A percentile compares a stretch with the other conserved stretches of the same genome.
Conservation (phyloP, 345 rosid species). For the Dipteronia sinensis region DNA sequence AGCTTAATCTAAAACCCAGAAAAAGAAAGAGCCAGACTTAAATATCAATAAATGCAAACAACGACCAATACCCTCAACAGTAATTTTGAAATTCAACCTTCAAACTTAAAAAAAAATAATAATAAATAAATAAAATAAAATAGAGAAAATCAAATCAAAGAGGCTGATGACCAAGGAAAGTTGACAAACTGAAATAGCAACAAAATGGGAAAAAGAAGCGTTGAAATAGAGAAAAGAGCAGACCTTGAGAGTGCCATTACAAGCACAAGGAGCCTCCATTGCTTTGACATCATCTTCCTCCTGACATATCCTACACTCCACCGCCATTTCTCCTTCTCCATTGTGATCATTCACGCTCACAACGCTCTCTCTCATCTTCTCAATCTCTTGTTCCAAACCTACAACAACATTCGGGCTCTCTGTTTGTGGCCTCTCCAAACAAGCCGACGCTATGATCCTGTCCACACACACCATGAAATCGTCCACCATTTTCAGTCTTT, state of each 20-base stretch:
- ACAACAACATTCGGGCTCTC: neutral
- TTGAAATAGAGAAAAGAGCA: neutral
- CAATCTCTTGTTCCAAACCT: conserved; percentile 4
- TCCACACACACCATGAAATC: conserved; percentile 52
- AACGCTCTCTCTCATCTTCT: conserved; percentile 11
- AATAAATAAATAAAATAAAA: neutral
- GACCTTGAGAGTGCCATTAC: conserved; percentile 73
- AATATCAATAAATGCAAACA: conserved; percentile 20
- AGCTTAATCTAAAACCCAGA: neutral
- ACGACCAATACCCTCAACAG: conserved; percentile 7
- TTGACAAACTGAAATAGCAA: neutral
- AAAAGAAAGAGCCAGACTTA: neutral
- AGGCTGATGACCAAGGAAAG: neutral
- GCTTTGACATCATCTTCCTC: conserved; percentile 50
- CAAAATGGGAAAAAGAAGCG: neutral
- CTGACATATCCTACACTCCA: conserved; percentile 74
- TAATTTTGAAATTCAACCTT: conserved; percentile 4
- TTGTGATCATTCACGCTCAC: conserved; percentile 8
- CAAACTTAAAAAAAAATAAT: neutral
- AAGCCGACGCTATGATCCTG: conserved; percentile 39
- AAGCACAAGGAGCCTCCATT: conserved; percentile 71
- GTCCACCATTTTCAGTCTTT: conserved; percentile 36
- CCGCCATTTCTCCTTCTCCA: conserved; percentile 23
- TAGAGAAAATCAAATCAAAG: neutral
- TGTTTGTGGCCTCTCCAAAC: conserved; percentile 26